phyloP scores from a whole-genome alignment of 164 flowering plant species.

The Stephania cephalantha region DNA sequence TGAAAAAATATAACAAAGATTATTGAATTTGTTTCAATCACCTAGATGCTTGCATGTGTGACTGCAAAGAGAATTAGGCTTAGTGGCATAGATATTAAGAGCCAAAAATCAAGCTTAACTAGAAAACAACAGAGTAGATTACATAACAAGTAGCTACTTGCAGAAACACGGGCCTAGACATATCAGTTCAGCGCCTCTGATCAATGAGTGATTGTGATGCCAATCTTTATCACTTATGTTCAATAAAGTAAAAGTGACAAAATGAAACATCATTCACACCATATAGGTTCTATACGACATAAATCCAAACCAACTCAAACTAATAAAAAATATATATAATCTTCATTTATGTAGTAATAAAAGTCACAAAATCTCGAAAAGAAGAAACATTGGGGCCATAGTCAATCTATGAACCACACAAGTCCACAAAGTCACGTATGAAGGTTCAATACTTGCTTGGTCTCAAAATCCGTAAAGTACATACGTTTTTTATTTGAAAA shows the following conservation, averaged over 20 bases:
- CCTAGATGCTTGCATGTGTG: not conserved
- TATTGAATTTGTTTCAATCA: not conserved
- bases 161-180: not conserved
- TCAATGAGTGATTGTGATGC: not conserved
- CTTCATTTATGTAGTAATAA: not conserved
- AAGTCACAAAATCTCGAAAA: not conserved
- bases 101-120: not conserved
- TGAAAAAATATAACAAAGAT: not conserved
- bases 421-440: not conserved
- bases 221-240: too few relatives aligned
- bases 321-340: too few relatives aligned
- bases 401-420: not conserved
- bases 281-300: not conserved
- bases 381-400: not conserved
- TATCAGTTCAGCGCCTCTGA: not conserved
- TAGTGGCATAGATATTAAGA: not conserved
- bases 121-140: not conserved
- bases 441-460: not conserved
- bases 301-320: not conserved
- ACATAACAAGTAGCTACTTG: not conserved
- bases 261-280: not conserved
- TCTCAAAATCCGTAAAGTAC: not conserved
- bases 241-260: not conserved
- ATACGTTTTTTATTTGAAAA: too few relatives aligned
- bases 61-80: not conserved